Evolutionary conservation across 2,329 filamentous ascomycete species (phyloP), one percentile per base, ranked within the genome.

Genomic region (Botryotinia calthae): DNA sequence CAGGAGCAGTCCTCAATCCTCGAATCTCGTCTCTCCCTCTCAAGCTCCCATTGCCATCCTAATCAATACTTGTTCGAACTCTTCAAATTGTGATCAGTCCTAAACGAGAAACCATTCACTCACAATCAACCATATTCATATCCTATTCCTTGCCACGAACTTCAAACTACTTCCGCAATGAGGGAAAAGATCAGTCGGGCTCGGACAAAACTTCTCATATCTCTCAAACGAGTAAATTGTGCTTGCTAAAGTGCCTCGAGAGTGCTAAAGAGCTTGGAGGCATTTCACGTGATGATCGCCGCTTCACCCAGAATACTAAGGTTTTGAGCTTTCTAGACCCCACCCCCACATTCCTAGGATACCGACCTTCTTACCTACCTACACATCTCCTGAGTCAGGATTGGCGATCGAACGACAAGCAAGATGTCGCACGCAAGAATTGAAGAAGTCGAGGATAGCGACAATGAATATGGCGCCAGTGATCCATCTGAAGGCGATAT

Each of bases 401-500:
- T 51, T 63, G 42, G 58, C 46, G 34, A 51, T 70, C 48, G 67
- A 70, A 31, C 68, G 42, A 70, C 71, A 75, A 71, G 70, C 67
- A 74, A 76, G 84, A 96, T 97, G 94, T 93, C 93, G 62, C 91
- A 96, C 85, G 90, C 95, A 74, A 91, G 91, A 75, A 91, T 98
- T 82, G 96, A 99, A 87, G 96, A 98, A 83, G 91, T 98, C 75
- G 93, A 91, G 74, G 94, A 97, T 85, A 90, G 88, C 82, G 92
- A 93, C 54, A 63, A 59, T 46, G 65, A 68, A 42, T 68, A 44
- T 83, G 86, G 87, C 77, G 90, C 79, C 65, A 79, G 78, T 22
- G 95, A 98, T 84, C 94, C 95, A 70, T 93, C 94, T 76, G 94
- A 97, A 83, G 91, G 91, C 82, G 92, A 96, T 83, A 92, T 95